Base-by-base conservation (phyloP, 176 grass and related monocot species). In the Cenchrus purpureus region DNA sequence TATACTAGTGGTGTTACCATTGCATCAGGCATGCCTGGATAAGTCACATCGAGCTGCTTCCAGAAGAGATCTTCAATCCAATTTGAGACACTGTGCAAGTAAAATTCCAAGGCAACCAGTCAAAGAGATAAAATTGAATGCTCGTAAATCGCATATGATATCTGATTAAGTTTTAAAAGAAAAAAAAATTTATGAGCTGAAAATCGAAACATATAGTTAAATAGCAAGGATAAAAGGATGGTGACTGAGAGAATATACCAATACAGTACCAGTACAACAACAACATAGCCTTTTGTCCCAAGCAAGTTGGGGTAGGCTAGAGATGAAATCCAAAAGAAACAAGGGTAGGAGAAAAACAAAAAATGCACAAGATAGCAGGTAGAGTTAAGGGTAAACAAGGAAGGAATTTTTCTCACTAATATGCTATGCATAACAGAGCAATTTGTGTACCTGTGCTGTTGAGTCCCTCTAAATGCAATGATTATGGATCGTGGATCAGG, bases 21-120 rank as follows among this genome's bases (percentile, higher is more conserved):
- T 59, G 95, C 95, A 84, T 92, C 87, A 68, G 92, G 92, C 92
- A 97, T 95, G 84, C 95, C 95, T 56, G 95, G 95, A 83, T 97
- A 97, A 79, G 88, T 83, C 45, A 93, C 88, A 97, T 97, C 90
- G n/a, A 97, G 90, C 85, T 97, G 92, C 89, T 91, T 94, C 90
- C 90, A 97, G 76, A 95, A 97, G 58, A 97, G 80, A 93, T 97
- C 95, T 88, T 97, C 95, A 66, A 97, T 89, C 95, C 95, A 95
- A 74, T 97, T 95, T 51, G 76, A 78, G 64, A 91, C 68, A 31
- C 95, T 97, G 62, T 34, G 83, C 37, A 83, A 81, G 13, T 20
- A 78, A 85, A 71, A 77, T 82, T 77, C 65, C 54, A 78, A 71
- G 46, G 6, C 14, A 82, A 14, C 10, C 54, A 44, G 40, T 77